Base-by-base conservation (phyloP, 345 rosid genomes). In the Ricinus communis region DNA sequence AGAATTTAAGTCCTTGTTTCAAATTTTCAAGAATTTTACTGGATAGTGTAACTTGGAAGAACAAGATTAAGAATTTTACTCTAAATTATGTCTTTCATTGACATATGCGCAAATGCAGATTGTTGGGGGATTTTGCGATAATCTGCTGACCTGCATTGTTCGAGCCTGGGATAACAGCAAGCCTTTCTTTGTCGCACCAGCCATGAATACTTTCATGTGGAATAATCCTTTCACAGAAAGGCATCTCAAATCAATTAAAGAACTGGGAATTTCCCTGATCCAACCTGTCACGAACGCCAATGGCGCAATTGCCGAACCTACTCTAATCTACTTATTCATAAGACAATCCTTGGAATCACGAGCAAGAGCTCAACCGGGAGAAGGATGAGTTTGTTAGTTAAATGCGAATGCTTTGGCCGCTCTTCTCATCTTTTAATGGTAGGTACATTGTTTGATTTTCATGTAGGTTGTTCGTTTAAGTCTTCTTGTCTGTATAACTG, bases 141-240 rank as follows among this genome's bases (percentile, higher is more conserved):
- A 90, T 83, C 81, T 95, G 76, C 78, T 95, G 55, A 95, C 97
- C 22, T 90, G 99, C 66, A 75, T 92, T 12, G 87, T 92, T 18
- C 88, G 97, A 76, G 96, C 97, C 38, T 95, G 97, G 97, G 97
- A 89, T 79, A 87, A 92, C 76, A 80, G 68, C 82, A 92, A 92
- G 74, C 92, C 93, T 22, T 43, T 89, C 3, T 92, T 92, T 62
- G 87, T 95, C 19, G 96, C 98, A 3, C 98, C 97, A 0, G 85
- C 97, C 0, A 95, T 90, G 98, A 90, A 92, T 77, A 90, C 91
- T 49, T 85, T 92, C 77, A 91, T 87, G 93, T 95, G 99, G 97
- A 89, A 68, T 53, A 95, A 90, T 76, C 95, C 97, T 72, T 92
- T 95, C 78, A 90, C 98, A 0, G 98, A 92, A 69, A 71, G 88